Base-by-base conservation (phyloP, 2,329 filamentous ascomycete species). In the Pseudocercospora pini-densiflorae region DNA sequence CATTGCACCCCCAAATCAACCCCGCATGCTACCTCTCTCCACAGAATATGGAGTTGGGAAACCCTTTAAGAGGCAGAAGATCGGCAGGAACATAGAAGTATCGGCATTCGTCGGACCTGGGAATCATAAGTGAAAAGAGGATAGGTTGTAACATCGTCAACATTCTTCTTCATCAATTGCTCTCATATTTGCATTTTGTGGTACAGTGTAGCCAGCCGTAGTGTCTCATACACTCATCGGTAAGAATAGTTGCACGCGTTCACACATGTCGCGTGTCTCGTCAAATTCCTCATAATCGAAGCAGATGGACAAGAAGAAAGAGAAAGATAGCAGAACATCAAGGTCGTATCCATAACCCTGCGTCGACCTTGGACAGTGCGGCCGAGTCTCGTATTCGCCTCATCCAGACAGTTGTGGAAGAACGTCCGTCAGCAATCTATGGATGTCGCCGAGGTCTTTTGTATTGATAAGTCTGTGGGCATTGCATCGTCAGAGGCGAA, bases 1-100 rank as follows among this genome's bases (percentile, higher is more conserved):
- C 23, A 64, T 64, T 55, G 19, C 40, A 36, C 63, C 63, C 63
- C 63, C 63, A 65, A 65, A 29, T 54, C 47, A 51, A 51, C 63
- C 63, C 63, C 58, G 58, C 51, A 58, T 55, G 27, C 31, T 31
- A 40, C 61, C 24, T 49, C 62, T 47, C 51, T 31, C 27, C 62
- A 64, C 45, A 24, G 24, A 40, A 59, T 29, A 29, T 59, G 57
- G 57, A 16, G 57, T 21, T 59, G 49, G 49, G 54, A 58, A 51
- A 23, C n/a, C 16, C 43, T 27, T 16, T 10, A 12, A 58, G 29
- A 5, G 33, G 59, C 51, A 47, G 55, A 62, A 29, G 31, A 62
- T 65, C 59, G 40, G 27, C 63, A 54, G 14, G 29, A 58, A 47
- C 51, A 21, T 23, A 36, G 6, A 40, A 14, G 19, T 24, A 51